Conservation (phyloP, 257 asterid species). For the Echites panduratus region DNA sequence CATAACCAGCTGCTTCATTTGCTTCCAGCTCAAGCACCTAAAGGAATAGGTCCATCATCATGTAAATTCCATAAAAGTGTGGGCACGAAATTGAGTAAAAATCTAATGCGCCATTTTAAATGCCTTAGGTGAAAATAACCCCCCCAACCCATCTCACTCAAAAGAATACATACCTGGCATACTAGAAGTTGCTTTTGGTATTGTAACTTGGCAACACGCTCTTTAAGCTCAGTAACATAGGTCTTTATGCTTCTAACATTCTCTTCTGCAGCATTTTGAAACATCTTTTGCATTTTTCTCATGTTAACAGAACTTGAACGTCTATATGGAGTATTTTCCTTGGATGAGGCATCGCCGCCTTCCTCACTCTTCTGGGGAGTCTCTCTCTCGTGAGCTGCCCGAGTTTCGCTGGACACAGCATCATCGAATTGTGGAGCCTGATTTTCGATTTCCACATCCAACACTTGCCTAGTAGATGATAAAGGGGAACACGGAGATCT, state of each 20-base stretch:
- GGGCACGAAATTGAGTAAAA: not conserved
- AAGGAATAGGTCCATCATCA: constrained; percentile 2
- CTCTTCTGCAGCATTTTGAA: constrained; percentile 97
- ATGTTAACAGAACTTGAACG: constrained; percentile 94
- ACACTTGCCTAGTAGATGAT: constrained; percentile 59
- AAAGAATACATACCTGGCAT: constrained; percentile 60
- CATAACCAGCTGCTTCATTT: constrained; percentile 83
- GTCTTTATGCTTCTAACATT: constrained; percentile 93
- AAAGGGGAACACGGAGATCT: constrained; percentile 89
- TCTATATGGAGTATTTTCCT: constrained; percentile 82
- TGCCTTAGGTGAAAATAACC: not conserved
- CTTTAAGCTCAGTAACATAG: constrained; percentile 89
- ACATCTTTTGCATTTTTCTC: constrained; percentile 96
- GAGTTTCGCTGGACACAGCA: constrained; percentile 49
- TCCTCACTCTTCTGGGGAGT: constrained; percentile 81
- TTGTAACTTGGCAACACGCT: constrained; percentile 95
- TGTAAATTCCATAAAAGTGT: not conserved
- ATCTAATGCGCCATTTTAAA: not conserved
- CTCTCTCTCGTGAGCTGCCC: constrained; percentile 55
- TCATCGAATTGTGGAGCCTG: constrained; percentile 61
- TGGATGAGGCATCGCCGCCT: constrained; percentile 73
- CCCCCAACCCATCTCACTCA: not conserved
- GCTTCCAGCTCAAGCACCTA: constrained; percentile 97
- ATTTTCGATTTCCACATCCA: constrained; percentile 58
- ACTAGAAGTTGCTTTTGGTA: constrained; percentile 97